Evolutionary conservation across 2,329 filamentous ascomycete species (phyloP), one percentile per base, ranked within the genome.

Genomic region (Monilinia polystroma): DNA sequence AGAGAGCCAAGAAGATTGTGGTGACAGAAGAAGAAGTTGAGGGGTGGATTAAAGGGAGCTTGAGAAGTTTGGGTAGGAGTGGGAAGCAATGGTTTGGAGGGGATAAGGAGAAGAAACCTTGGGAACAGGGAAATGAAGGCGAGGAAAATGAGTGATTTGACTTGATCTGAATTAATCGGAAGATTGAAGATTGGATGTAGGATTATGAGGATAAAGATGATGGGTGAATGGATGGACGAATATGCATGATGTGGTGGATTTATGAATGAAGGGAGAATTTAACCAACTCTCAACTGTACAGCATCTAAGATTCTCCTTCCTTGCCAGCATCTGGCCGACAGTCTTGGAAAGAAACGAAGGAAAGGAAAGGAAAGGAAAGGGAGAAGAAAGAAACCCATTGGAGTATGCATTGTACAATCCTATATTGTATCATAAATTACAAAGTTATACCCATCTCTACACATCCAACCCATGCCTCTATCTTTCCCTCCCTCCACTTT

Each of bases 1-100:
- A 84, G 47, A 84, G 87, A 66, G 89, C 89, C 0, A 81, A 82
- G 56, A 79, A 80, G 66, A 86, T 93, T 64, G 81, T 82, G 38
- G 83, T 90, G 18, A 85, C 87, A 0, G 84, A 89, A 76, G 87
- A 89, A 73, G 88, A 91, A 75, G 79, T 92, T 68, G 86, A 90
- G 77, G 89, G 89, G 23, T 88, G 87, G 82, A 83, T 87, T 72
- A 90, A 88, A 79, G 84, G 86, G 41, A 81, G 81, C 67, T 67
- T 88, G 59, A 80, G 86, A 63, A 79, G 80, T 67, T 68, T 87
- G 41, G 85, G 80, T 72, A 68, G 72, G 47, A 64, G 63, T 26
- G 74, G 71, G 1, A 57, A 69, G 56, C 63, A 53, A 66, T 67
- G 54, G 14, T 75, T 4, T 69, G 72, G 3, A 71, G 72, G 60